Evolutionary conservation across 83 land plant species (phyloP), one percentile per base, ranked within the genome.

Genomic region (Thuja plicata): DNA sequence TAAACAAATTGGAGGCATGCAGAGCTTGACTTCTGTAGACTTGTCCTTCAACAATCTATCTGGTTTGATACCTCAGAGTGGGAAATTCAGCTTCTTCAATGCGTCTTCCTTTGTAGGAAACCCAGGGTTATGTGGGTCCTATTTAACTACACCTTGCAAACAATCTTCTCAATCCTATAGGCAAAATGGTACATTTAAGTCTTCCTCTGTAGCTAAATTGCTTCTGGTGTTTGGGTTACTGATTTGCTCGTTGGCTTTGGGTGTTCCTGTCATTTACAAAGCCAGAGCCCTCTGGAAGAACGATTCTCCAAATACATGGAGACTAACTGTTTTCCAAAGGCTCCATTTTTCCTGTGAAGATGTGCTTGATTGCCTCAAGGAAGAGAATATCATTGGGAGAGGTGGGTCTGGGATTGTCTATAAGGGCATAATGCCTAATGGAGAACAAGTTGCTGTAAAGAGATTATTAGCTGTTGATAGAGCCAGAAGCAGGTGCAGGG

Each of bases 371-470:
- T 93, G 88, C 55, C 41, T 92, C 79, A 90, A 92, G 38, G 94
- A 93, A 34, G 94, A 92, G 34, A 92, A 93, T 45, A 85, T 93
- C 34, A 90, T 93, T 46, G 94, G 94, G 8, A 87, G 84, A 70
- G 94, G 94, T 4, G 94, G 94, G 32, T 88, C 94, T 3, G 94
- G 94, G 43, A 88, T 90, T 38, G 94, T 93, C 37, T 93, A 92
- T 88, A 92, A 89, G 76, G 91, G 90, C 27, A 86, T 52, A 38
- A 87, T 95, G 94, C 92, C 94, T 38, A 91, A 88, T 70, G 96
- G 97, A 13, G 95, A 95, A 38, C 87, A 90, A 38, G 95, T 96
- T 1, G 98, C 97, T n/a, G 98, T 96, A 35, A 96, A 96, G 88
- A 89, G 92, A 84, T 91, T 95, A 60, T 85, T 84, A 50, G 93